A percentile compares a stretch with the other conserved stretches of the same genome.
Evolutionary conservation across 805 yeast species (phyloP).

Genomic region (Wickerhamiella azymoides): DNA sequence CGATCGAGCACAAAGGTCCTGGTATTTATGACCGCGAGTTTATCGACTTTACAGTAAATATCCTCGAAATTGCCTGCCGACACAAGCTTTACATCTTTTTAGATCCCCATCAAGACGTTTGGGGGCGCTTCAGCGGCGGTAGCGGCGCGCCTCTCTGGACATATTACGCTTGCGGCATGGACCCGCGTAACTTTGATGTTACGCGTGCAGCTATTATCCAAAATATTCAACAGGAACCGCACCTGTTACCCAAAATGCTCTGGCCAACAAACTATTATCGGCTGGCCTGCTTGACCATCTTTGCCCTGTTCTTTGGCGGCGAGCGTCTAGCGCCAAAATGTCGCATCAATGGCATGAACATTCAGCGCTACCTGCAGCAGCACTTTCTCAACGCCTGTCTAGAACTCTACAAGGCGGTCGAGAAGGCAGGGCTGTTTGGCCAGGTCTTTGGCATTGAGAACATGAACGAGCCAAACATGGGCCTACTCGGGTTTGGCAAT

Average conservation of each 20-base stretch:
- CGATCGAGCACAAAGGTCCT: conserved; percentile 80
- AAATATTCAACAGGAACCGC: conserved; percentile 34
- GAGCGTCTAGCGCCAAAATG: conserved; percentile 62
- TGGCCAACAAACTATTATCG: conserved; percentile 84
- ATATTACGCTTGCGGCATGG: conserved; percentile 70
- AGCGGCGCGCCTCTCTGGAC: conserved; percentile 96
- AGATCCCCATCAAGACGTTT: conserved; percentile 89
- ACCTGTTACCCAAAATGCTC: conserved; percentile 62
- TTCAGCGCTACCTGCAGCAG: conserved; percentile 62
- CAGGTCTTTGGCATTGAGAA: conserved; percentile 68
- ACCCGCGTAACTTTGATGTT: conserved; percentile 49
- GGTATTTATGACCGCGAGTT: conserved; percentile 67
- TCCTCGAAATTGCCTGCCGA: conserved; percentile 41
- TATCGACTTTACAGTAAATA: conserved; percentile 50
- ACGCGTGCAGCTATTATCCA: conserved; percentile 73
- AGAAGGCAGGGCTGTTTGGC: conserved; percentile 34
- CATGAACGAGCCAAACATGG: conserved; percentile 73
- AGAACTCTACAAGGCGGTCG: conserved; percentile 32
- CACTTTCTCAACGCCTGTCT: conserved; percentile 45
- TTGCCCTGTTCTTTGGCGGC: conserved; percentile 76
- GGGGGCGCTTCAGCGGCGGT: conserved; percentile 84
- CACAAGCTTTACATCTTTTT: conserved; percentile 63
- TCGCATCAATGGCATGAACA: conserved; percentile 51
- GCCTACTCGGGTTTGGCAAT: conserved; percentile 51
- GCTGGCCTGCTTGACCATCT: conserved; percentile 66